A percentile compares a stretch with the other conserved stretches of the same genome.
Conservation (phyloP, 23 red algal genomes). For the Rhodosorus marinus region DNA sequence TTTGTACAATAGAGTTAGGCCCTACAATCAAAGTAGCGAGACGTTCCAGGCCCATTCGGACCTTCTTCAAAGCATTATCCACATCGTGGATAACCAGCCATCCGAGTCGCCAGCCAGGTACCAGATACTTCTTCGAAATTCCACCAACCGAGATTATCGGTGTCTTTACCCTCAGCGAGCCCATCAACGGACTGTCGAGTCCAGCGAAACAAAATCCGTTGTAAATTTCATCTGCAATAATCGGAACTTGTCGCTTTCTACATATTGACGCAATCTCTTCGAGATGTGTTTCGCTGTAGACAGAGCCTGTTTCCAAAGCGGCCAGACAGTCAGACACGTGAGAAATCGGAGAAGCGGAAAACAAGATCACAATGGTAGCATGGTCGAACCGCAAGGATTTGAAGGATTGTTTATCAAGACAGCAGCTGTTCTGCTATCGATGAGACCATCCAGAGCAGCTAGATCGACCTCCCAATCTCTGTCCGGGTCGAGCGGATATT, state of each 20-base stretch:
- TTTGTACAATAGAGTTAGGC: conserved; percentile 1
- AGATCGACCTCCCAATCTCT: conserved; percentile 6
- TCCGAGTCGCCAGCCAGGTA: conserved; percentile 7
- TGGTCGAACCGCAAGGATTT: too few species aligned
- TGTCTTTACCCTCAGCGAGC: neutral
- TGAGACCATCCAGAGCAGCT: neutral
- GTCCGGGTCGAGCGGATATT: conserved; percentile 1
- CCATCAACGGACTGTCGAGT: neutral
- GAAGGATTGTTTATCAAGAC: conserved; percentile 3
- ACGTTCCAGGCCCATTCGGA: neutral
- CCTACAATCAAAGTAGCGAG: conserved; percentile 1
- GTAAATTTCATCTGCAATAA: conserved; percentile 17
- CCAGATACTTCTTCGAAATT: conserved; percentile 3
- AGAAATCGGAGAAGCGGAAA: too few species aligned
- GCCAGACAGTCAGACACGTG: too few species aligned
- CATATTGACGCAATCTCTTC: neutral
- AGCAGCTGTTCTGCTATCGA: conserved; percentile 1
- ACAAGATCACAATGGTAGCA: too few species aligned
- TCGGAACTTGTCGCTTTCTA: conserved; percentile 1
- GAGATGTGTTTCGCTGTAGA: conserved; percentile 3
- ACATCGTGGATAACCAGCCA: conserved; percentile 7
- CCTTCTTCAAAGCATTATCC: neutral
- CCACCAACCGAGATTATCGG: conserved; percentile 4
- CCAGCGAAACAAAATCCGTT: conserved; percentile 1
- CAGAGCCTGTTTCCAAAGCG: conserved; percentile 8